These are phyloP conservation scores for Beta lomatogona DNA, from an alignment of 179 eudicot species.

Conservation along the genomic window DNA sequence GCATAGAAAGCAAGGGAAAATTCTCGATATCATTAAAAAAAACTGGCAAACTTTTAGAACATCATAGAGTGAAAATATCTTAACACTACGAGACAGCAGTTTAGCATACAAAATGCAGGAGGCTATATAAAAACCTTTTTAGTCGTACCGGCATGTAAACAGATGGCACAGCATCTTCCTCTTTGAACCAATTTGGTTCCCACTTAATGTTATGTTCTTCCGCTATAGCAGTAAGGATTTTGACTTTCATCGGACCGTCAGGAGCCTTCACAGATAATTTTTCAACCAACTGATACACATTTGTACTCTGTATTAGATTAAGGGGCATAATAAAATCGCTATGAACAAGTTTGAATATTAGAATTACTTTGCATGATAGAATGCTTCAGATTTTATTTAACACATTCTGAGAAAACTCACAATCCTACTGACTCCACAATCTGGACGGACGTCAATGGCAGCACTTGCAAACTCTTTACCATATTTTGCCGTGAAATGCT, in stretches of 20 bases:
- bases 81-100: not conserved
- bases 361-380: not conserved
- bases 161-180: slow-evolving; percentile 49
- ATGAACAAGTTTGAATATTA: not conserved
- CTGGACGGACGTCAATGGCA: slow-evolving; percentile 82
- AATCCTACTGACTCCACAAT: slow-evolving; percentile 79
- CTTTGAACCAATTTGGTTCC: slow-evolving; percentile 72
- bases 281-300: slow-evolving; percentile 71
- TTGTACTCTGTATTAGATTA: slow-evolving; percentile 16
- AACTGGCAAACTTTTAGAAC: not conserved
- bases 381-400: not conserved
- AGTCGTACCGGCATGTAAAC: slow-evolving; percentile 58
- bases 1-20: not conserved
- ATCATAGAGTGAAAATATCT: not conserved
- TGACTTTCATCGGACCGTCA: slow-evolving; percentile 77
- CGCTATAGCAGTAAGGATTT: slow-evolving; percentile 79
- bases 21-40: not conserved
- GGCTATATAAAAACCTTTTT: slow-evolving; percentile 17
- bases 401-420: slow-evolving; percentile 42
- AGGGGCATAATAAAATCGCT: not conserved
- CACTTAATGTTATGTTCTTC: slow-evolving; percentile 80
- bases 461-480: slow-evolving; percentile 82
- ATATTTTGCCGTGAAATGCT: slow-evolving; percentile 81
- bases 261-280: slow-evolving; percentile 85
- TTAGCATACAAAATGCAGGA: not conserved